Percentiles rank a stretch among this genome's conserved stretches.
Evolutionary conservation across 2,329 filamentous ascomycete species (phyloP).

Genomic region (Beauveria sp.): DNA sequence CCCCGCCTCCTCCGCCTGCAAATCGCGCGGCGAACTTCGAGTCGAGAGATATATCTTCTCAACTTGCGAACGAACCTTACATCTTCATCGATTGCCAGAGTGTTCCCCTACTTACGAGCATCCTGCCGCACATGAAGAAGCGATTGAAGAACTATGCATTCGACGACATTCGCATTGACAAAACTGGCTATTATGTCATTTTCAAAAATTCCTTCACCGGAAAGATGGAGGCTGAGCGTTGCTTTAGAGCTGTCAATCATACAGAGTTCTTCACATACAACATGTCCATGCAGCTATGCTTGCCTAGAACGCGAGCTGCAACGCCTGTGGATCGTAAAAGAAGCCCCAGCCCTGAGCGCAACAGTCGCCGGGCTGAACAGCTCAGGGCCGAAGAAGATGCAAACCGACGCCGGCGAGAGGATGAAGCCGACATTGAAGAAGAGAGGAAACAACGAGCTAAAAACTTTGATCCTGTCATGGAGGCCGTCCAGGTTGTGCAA

Average conservation of each 20-base stretch:
- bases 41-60: conserved; percentile 55
- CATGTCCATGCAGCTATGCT: conserved; percentile 79
- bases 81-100: conserved; percentile 82
- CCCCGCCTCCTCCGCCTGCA: conserved; percentile 18
- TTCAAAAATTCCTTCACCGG: conserved; percentile 74
- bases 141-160: conserved; percentile 76
- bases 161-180: conserved; percentile 75
- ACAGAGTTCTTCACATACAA: conserved; percentile 82
- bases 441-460: conserved; percentile 83
- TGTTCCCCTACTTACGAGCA: conserved; percentile 80
- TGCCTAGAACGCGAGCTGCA: conserved; percentile 22
- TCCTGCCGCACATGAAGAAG: conserved; percentile 84
- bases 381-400: conserved; percentile 55
- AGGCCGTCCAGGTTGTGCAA: conserved; percentile 71
- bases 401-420: conserved; percentile 59
- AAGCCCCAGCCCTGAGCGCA: conserved; percentile 29
- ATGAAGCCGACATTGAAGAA: conserved; percentile 76
- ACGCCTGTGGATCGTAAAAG: conserved; percentile 23
- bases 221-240: conserved; percentile 72
- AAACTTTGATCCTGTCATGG: conserved; percentile 82
- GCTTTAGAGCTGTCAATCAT: conserved; percentile 70
- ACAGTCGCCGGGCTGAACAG: conserved; percentile 14
- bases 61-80: conserved; percentile 74
- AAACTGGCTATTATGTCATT: conserved; percentile 83
- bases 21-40: conserved; percentile 49